Conservation (phyloP, 176 grass and related monocot genomes). For the Cenchrus americanus region DNA sequence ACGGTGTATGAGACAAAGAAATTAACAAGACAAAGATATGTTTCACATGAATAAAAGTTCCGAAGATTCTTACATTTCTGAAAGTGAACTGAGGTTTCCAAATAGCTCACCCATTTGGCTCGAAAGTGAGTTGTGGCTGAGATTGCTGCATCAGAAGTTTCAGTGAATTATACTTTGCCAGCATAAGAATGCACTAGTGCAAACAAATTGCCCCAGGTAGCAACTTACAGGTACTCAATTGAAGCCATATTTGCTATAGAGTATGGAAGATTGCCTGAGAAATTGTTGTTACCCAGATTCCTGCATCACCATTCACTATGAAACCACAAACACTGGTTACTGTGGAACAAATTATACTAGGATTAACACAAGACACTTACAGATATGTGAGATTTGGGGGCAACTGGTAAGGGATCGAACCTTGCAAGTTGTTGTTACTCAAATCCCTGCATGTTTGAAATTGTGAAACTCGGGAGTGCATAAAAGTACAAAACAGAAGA, state of each 20-base stretch:
- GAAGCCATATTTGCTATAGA: slow-evolving; percentile 78
- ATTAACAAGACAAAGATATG: slow-evolving; percentile 9
- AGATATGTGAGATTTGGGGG: slow-evolving; percentile 86
- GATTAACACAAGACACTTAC: slow-evolving; percentile 56
- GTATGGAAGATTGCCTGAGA: slow-evolving; percentile 82
- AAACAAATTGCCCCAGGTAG: slow-evolving; percentile 38
- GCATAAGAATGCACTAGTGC: slow-evolving; percentile 13
- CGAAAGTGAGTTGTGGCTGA: slow-evolving; percentile 80
- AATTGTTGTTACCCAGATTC: slow-evolving; percentile 88
- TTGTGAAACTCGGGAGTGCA: slow-evolving; percentile 25
- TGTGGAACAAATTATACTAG: slow-evolving; percentile 15
- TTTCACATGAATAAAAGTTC: slow-evolving; percentile 27
- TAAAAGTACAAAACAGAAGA: not conserved
- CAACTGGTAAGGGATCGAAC: slow-evolving; percentile 86
- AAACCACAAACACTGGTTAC: slow-evolving; percentile 11
- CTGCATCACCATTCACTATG: slow-evolving; percentile 50
- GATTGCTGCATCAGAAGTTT: slow-evolving; percentile 64
- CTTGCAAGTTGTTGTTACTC: slow-evolving; percentile 81
- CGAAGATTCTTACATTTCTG: slow-evolving; percentile 73
- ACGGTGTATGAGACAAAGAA: not conserved
- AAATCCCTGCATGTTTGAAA: slow-evolving; percentile 71
- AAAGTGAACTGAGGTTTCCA: slow-evolving; percentile 67
- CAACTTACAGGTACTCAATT: slow-evolving; percentile 84
- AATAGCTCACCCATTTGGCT: slow-evolving; percentile 78
- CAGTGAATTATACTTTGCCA: slow-evolving; percentile 30